Percentiles rank a stretch among this genome's conserved stretches.
Evolutionary conservation across 2,329 filamentous ascomycete genomes (phyloP).

Genomic region (Exophiala sp.): DNA sequence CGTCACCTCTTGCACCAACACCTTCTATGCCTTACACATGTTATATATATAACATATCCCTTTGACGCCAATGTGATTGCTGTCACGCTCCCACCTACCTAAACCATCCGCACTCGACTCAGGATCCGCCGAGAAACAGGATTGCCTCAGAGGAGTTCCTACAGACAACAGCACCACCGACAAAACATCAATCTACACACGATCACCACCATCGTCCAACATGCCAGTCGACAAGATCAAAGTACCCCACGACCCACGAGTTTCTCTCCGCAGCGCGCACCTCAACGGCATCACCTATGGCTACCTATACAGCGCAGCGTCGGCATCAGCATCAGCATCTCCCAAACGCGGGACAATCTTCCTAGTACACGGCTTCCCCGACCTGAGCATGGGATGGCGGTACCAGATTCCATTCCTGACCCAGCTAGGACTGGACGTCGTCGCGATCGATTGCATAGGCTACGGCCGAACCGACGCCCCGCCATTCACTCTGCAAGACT

Average conservation of each 20-base stretch:
- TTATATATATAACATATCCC: too few relatives aligned
- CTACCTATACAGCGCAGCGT: conserved; percentile 50
- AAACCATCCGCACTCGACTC: too few relatives aligned
- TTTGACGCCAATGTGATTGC: too few relatives aligned
- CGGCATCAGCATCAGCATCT: conserved; percentile 30
- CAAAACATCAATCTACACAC: too few relatives aligned
- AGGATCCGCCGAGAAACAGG: too few relatives aligned
- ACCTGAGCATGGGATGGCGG: conserved; percentile 79
- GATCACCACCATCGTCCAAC: conserved; percentile 3
- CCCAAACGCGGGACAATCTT: conserved; percentile 48
- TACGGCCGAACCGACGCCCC: conserved; percentile 63
- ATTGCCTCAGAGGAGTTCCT: too few relatives aligned
- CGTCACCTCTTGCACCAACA: too few relatives aligned
- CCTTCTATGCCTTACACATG: too few relatives aligned
- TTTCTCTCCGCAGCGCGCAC: conserved; percentile 56
- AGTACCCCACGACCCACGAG: conserved; percentile 58
- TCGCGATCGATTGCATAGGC: conserved; percentile 80
- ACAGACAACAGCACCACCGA: too few relatives aligned
- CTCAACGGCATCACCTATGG: conserved; percentile 67
- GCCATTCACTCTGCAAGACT: conserved; percentile 56
- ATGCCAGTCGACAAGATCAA: conserved; percentile 59
- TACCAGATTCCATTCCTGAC: conserved; percentile 76
- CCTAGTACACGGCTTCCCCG: conserved; percentile 73
- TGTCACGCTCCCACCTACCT: too few relatives aligned
- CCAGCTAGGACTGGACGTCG: conserved; percentile 66